phyloP scores from a whole-genome alignment of 345 rosid species.

The Atalantia buxifolia region DNA sequence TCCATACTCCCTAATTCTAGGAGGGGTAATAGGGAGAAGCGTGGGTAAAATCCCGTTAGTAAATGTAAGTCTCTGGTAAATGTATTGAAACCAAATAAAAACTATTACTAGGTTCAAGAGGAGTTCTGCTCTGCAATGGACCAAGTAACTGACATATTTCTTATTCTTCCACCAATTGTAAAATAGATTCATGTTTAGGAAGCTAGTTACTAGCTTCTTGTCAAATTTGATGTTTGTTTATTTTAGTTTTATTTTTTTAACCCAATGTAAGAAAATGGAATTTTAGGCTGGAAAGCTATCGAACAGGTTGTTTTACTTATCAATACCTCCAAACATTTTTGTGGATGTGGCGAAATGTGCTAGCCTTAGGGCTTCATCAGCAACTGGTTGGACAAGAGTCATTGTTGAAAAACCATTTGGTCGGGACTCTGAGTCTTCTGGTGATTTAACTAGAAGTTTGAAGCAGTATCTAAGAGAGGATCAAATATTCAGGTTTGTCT shows the following conservation, averaged over 20 bases:
- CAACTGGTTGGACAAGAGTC: conserved; percentile 81
- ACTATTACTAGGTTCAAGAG: too few species aligned
- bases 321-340: conserved; percentile 83
- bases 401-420: conserved; percentile 98
- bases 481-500: conserved; percentile 77
- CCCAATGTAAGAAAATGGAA: neutral
- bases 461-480: conserved; percentile 76
- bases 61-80: too few species aligned
- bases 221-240: too few species aligned
- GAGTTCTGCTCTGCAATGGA: neutral
- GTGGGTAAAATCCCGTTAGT: too few species aligned
- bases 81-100: too few species aligned
- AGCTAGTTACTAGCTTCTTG: neutral
- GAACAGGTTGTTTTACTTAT: conserved; percentile 78
- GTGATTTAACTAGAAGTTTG: conserved; percentile 71
- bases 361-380: conserved; percentile 66
- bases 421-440: conserved; percentile 74
- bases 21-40: too few species aligned
- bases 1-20: too few species aligned
- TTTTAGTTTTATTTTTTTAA: neutral
- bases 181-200: neutral
- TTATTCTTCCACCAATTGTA: neutral
- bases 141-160: neutral
- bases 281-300: conserved; percentile 65
- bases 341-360: conserved; percentile 83